Base-by-base conservation (phyloP, 495 filamentous ascomycete species). In the Chaetomium tenue region DNA sequence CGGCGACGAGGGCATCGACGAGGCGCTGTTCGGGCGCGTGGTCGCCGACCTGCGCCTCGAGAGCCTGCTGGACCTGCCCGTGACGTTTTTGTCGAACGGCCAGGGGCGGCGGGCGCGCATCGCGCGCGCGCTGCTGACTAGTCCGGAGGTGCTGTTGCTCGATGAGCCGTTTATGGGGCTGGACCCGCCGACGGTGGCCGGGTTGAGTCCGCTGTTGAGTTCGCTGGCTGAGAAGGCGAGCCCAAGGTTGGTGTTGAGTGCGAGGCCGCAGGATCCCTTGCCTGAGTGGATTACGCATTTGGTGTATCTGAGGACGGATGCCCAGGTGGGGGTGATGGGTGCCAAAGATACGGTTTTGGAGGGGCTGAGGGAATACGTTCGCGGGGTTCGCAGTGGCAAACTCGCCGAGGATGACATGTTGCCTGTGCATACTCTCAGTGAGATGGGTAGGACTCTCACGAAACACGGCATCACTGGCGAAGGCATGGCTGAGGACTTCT, bases 101-200 rank as follows among this genome's bases (percentile, higher is more conserved):
- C 94, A 98, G 75, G 92, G 87, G 5, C 80, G 93, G 66, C 82
- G 94, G 47, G 90, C 94, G 3, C 84, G 89, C 65, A 95, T 98
- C 66, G 94, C 92, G 0, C 89, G 89, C 68, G 92, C 92, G 2
- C 74, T 98, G 48, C 78, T 97, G 66, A 85, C 78, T 44, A 83
- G 83, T 60, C 93, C 94, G 0, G 89, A 93, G 75, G 79, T 97
- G 13, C 68, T 98, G 33, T 79, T 97, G 42, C 79, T 98, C 13
- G 94, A 98, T 76, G 94, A 97, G 70, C 92, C 94, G 16, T 97
- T 98, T 73, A 96, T 98, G 91, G 94, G 94, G 11, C 79, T 98
- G 40, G 94, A 98, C 72, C 94, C 94, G 25, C 84, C 86, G 23
- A 92, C 91, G 3, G 81, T 88, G 12, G 77, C 78, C 37, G 82